Evolutionary conservation across 1,284 basidiomycete species (phyloP), one percentile per base, ranked within the genome.

Genomic region (Agroathelia rolfsii): DNA sequence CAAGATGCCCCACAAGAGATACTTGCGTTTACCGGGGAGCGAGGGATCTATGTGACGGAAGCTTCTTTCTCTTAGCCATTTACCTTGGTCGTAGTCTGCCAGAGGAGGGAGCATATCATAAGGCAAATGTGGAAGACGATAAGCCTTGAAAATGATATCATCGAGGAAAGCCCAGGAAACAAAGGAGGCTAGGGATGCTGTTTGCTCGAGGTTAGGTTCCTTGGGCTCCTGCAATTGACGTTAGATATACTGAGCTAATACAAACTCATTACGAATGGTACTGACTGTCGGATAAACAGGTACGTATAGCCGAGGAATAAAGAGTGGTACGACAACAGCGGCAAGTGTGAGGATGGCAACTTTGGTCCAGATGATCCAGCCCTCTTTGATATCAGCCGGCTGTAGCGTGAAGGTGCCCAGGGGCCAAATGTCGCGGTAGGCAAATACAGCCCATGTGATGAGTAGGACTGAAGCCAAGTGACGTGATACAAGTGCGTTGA

Each of bases 361-460:
- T 37, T 61, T 62, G 3, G 46, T 40, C 61, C 62, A 67, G 8
- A 67, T 30, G 18, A 60, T 26, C 18, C 30, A 36, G 4, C 59
- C 59, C 41, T 63, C 56, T 4, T 31, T 24, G 1, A 35, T 14
- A 40, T 67, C 65, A 19, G 42, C 36, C 21, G 62, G 61, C 2
- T 29, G 19, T 23, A 38, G 35, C 2, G 48, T 50, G 38, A 54
- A 76, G 0, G 74, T 81, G 12, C 64, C 56, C 4, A 78, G 48
- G 6, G 80, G 78, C 52, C 65, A 73, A 13, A 82, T 36, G 49
- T 83, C 76, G n/a, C 78, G 66, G 48, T 76, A 77, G 6, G 57
- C 52, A 48, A 71, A 80, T 10, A 70, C 55, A 35, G 50, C 32
- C 35, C 59, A 54, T 16, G 62, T 46, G 6, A 49, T 38, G 9